These are phyloP conservation scores for rapeseed (Brassica napus) DNA, from an alignment of 345 rosid species.

Conservation along the genomic window Da-Ae NC_063437.1:21459501-21460000, in stretches of 20 bases:
- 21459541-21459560: too few species aligned
- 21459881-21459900: neutral
- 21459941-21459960: neutral
- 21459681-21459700: neutral
- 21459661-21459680: neutral
- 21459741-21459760: neutral
- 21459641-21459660: neutral
- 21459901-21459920: neutral
- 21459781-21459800: neutral
- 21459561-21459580: neutral
- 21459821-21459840: too few species aligned
- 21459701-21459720: neutral
- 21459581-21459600: neutral
- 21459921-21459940: neutral
- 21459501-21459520: neutral
- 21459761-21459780: neutral
- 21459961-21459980: neutral
- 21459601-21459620: neutral
- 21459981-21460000: neutral
- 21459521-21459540: too few species aligned
- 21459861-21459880: neutral
- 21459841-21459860: neutral
- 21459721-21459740: neutral
- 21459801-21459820: neutral
- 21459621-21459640: neutral